phyloP scores from a whole-genome alignment of 495 filamentous ascomycete species.

The Peziza echinospora region DNA sequence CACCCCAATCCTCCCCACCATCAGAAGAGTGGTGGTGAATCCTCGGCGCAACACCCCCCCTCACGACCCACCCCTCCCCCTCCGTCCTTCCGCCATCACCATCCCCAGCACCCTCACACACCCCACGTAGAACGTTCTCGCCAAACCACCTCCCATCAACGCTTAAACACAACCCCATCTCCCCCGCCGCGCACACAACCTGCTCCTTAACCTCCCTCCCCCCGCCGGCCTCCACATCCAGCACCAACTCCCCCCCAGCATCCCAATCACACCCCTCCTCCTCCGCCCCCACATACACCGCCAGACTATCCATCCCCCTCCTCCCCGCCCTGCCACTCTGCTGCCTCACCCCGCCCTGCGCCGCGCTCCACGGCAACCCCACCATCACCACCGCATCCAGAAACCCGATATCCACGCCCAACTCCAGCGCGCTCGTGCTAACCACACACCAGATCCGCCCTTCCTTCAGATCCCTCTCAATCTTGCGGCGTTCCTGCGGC shows the following conservation, averaged over 20 bases:
- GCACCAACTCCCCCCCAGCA: too few relatives aligned
- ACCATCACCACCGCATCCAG: slow-evolving; percentile 86
- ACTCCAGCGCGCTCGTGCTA: slow-evolving; percentile 76
- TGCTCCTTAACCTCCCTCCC: slow-evolving; percentile 81
- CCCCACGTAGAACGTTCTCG: slow-evolving; percentile 69
- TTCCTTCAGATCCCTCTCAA: slow-evolving; percentile 94
- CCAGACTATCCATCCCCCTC: slow-evolving; percentile 82
- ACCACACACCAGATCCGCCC: slow-evolving; percentile 84
- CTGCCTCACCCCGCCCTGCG: slow-evolving; percentile 64
- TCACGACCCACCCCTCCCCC: neutral
- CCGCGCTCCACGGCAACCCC: slow-evolving; percentile 87
- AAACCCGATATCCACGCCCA: slow-evolving; percentile 89
- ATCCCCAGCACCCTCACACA: slow-evolving; percentile 68
- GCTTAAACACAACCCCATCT: slow-evolving; percentile 89
- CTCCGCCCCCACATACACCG: slow-evolving; percentile 50
- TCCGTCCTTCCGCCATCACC: slow-evolving; percentile 81
- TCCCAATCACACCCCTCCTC: too few relatives aligned
- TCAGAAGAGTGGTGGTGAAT: slow-evolving; percentile 28
- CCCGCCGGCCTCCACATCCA: slow-evolving; percentile 87
- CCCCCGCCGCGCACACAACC: slow-evolving; percentile 72
- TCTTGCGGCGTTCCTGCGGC: slow-evolving; percentile 70
- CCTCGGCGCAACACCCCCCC: slow-evolving; percentile 21
- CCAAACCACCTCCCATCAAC: slow-evolving; percentile 52
- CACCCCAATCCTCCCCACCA: too few relatives aligned
- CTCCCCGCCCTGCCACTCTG: slow-evolving; percentile 87